Percentiles rank a stretch among this genome's conserved stretches.
These are phyloP conservation scores for Spatholobus suberectus DNA, from an alignment of 306 rosid species.

Conservation along the genomic window DNA sequence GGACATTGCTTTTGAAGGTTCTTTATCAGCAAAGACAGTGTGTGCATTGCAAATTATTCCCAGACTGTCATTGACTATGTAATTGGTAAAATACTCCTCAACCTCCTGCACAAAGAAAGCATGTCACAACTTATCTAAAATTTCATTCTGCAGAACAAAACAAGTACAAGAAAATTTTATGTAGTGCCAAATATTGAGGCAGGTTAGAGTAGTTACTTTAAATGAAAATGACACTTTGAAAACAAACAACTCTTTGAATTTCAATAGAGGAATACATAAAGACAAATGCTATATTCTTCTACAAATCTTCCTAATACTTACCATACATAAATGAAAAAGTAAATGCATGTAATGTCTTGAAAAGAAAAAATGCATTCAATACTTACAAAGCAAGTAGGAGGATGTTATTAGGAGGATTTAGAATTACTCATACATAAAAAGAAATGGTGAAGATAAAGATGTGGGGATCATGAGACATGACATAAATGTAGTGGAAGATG, in stretches of 20 bases:
- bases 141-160: too few relatives aligned
- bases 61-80: slow-evolving; percentile 77
- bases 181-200: not conserved
- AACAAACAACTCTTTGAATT: not conserved
- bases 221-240: not conserved
- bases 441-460: not conserved
- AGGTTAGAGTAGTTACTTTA: slow-evolving; percentile 1
- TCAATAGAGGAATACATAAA: too few relatives aligned
- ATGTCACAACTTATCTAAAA: not conserved
- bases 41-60: slow-evolving; percentile 88
- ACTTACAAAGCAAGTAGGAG: too few relatives aligned
- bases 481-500: not conserved
- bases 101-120: slow-evolving; percentile 64
- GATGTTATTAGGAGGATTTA: too few relatives aligned
- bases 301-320: too few relatives aligned
- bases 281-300: not conserved
- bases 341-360: too few relatives aligned
- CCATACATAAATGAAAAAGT: too few relatives aligned
- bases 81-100: slow-evolving; percentile 71
- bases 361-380: too few relatives aligned
- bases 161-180: too few relatives aligned
- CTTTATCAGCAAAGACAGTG: slow-evolving; percentile 70
- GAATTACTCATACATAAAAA: too few relatives aligned
- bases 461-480: not conserved
- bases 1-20: slow-evolving; percentile 60